A percentile compares a stretch with the other conserved stretches of the same genome.
These are phyloP conservation scores for Combretum micranthum DNA, from an alignment of 345 rosid genomes.

Conservation along the genomic window DNA sequence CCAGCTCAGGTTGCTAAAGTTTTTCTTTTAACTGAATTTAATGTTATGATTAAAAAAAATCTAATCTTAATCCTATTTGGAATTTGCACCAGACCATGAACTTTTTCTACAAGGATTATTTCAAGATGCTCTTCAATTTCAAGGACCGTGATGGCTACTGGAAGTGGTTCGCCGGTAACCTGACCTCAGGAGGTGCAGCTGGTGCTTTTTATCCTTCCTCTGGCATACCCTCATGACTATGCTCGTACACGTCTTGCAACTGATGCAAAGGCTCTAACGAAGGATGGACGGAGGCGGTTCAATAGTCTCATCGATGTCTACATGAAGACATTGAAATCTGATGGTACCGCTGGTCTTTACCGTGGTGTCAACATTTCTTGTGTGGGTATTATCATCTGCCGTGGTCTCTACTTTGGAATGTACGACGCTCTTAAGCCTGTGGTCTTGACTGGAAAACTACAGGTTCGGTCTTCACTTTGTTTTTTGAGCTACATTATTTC, in stretches of 20 bases:
- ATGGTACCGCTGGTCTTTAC: conserved; percentile 84
- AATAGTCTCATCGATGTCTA: conserved; percentile 74
- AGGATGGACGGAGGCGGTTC: conserved; percentile 86
- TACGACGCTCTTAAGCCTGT: conserved; percentile 88
- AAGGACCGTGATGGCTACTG: conserved; percentile 78
- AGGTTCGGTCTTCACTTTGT: conserved; percentile 28
- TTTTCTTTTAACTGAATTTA: no score
- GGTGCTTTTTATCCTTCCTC: conserved; percentile 81
- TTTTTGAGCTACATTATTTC: not conserved
- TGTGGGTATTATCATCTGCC: conserved; percentile 75
- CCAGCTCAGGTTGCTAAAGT: conserved; percentile 26
- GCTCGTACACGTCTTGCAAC: conserved; percentile 90
- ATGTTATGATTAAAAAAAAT: no score
- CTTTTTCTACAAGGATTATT: conserved; percentile 89
- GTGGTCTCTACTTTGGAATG: conserved; percentile 85
- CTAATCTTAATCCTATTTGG: conserved; percentile 1
- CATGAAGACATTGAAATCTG: conserved; percentile 62
- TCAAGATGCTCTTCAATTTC: conserved; percentile 80
- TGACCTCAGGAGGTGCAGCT: conserved; percentile 88
- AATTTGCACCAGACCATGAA: conserved; percentile 55
- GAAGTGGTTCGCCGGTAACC: conserved; percentile 95
- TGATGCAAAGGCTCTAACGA: conserved; percentile 80
- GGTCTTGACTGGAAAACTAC: conserved; percentile 44
- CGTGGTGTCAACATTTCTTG: conserved; percentile 86
- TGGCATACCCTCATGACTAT: conserved; percentile 79